Percentiles rank a stretch among this genome's conserved stretches.
These are phyloP conservation scores for Botrytis fragariae DNA, from an alignment of 2,329 filamentous ascomycete species.

Conservation along the genomic window DNA sequence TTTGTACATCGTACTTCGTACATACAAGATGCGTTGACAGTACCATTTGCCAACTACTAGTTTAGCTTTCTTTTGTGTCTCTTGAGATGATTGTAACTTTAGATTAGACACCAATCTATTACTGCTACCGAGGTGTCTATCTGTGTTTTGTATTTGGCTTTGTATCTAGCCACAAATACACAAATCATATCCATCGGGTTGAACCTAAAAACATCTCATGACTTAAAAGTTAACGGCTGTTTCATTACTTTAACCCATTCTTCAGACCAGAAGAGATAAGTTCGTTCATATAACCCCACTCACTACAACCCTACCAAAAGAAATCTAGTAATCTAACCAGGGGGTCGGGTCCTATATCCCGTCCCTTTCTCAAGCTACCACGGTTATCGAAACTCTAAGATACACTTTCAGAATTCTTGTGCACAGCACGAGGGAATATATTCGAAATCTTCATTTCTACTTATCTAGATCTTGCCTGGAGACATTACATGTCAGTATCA, in stretches of 20 bases:
- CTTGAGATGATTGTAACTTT: neutral
- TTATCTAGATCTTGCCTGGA: neutral
- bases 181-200: neutral
- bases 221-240: neutral
- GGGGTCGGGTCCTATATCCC: neutral
- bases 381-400: neutral
- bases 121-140: neutral
- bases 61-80: neutral
- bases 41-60: neutral
- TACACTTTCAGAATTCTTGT: neutral
- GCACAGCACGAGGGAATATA: neutral
- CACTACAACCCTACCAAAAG: neutral
- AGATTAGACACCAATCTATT: neutral
- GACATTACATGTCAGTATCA: neutral
- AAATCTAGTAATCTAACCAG: neutral
- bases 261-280: slow-evolving; percentile 1
- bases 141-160: neutral
- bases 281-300: neutral
- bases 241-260: neutral
- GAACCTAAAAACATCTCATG: slow-evolving; percentile 4
- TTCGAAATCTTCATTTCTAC: neutral
- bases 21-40: neutral
- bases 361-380: neutral
- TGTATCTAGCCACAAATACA: neutral
- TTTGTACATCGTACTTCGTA: neutral